Base-by-base conservation (phyloP, 139 green algal species). In the Parachlorella kessleri region DNA sequence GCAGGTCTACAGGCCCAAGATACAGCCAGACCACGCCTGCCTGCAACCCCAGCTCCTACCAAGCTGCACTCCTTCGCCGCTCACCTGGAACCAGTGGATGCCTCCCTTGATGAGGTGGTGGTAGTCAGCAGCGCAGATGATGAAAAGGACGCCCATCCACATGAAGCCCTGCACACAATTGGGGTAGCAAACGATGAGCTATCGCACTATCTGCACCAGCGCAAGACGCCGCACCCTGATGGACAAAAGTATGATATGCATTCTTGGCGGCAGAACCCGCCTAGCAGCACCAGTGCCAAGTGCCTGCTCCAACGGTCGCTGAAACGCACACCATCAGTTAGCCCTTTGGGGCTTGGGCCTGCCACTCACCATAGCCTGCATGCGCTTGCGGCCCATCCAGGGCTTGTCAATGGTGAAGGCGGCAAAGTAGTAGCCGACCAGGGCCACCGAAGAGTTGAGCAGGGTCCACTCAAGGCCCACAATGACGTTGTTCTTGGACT, bases 401-500 rank as follows among this genome's bases (percentile, higher is more conserved):
- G 66, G 66, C 64, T 86, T 88, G 84, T 96, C 92, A 5, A 95
- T 73, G 28, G 90, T 74, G 28, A 85, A 86, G 35, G 92, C 92
- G 9, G 91, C 86, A 36, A 81, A 73, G 79, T 89, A 96, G 88
- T 96, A 86, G 70, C 90, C 92, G 1, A 87, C 42, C 35, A 96
- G 82, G 0, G 92, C 87, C 9, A 95, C 82, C 9, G 75, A 55
- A 32, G 71, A 87, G 85, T 96, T 96, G 35, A 96, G 83, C 39
- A 94, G 79, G 1, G 88, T 95, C 90, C 89, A 96, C 72, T 93
- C 76, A 70, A 94, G 83, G 30, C 75, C 70, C 65, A 92, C 75
- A 42, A 91, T 86, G 3, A 92, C 39, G 8, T 69, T 78, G n/a
- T n/a, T n/a, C n/a, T n/a, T n/a, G 66, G 90, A 81, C 8, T 54